Conservation (phyloP, 192 early-diverging fungal species). For the Umbelopsis vinacea region DNA sequence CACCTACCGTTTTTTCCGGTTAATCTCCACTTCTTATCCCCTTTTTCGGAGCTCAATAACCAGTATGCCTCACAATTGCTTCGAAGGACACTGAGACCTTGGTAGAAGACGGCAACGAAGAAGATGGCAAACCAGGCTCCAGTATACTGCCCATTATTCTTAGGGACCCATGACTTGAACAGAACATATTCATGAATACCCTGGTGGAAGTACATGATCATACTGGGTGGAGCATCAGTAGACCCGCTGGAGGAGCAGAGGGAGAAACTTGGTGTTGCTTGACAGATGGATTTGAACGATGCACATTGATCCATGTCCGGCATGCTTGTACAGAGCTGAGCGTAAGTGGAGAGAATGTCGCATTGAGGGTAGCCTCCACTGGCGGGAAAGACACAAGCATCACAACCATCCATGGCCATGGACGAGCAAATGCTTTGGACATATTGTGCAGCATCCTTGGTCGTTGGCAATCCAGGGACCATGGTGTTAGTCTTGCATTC, state of each 20-base stretch:
- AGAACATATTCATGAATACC: slow-evolving; percentile 64
- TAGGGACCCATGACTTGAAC: slow-evolving; percentile 66
- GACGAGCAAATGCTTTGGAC: slow-evolving; percentile 28
- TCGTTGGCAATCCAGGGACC: slow-evolving; percentile 50
- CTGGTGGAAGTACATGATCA: slow-evolving; percentile 72
- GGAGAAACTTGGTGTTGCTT: slow-evolving; percentile 8
- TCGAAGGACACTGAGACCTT: slow-evolving; percentile 43
- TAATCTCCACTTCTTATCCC: not conserved
- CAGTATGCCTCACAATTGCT: slow-evolving; percentile 42
- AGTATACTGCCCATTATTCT: slow-evolving; percentile 50
- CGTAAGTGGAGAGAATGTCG: slow-evolving; percentile 61
- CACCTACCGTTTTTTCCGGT: not conserved
- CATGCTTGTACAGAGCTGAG: slow-evolving; percentile 63
- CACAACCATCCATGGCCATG: slow-evolving; percentile 4
- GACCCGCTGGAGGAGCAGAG: slow-evolving; percentile 27
- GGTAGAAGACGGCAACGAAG: slow-evolving; percentile 55
- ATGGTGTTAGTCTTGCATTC: slow-evolving; percentile 41
- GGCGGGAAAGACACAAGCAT: slow-evolving; percentile 35
- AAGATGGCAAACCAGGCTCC: slow-evolving; percentile 58
- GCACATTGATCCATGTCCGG: slow-evolving; percentile 64
- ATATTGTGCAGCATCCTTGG: slow-evolving; percentile 44
- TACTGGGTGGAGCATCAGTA: slow-evolving; percentile 44
- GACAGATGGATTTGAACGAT: slow-evolving; percentile 55
- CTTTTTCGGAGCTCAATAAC: slow-evolving; percentile 24
- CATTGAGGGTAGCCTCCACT: slow-evolving; percentile 54